A percentile compares a stretch with the other conserved stretches of the same genome.
Conservation (phyloP, 192 early-diverging fungal species). For the Spizellomyces sp. region DNA sequence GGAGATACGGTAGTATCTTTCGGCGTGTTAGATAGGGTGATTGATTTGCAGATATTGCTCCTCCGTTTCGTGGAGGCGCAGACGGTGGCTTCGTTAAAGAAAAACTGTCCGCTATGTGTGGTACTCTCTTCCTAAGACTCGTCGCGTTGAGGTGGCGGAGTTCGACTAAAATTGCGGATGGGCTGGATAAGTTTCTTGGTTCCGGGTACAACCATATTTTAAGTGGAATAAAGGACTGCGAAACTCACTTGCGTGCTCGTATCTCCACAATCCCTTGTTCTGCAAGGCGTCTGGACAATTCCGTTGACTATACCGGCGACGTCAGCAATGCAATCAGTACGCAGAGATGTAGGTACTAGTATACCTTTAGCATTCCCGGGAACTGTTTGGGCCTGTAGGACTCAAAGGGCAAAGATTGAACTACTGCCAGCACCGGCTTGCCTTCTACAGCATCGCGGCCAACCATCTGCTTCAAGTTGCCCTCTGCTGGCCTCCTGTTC, state of each 20-base stretch:
- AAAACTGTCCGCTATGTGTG: too few relatives aligned
- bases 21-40: too few relatives aligned
- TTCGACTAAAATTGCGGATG: too few relatives aligned
- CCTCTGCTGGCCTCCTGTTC: not conserved
- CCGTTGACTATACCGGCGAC: not conserved
- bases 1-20: too few relatives aligned
- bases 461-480: not conserved
- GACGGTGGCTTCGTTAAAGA: too few relatives aligned
- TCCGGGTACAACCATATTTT: too few relatives aligned
- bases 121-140: too few relatives aligned
- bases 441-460: not conserved
- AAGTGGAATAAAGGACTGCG: not conserved
- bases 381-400: slow-evolving; percentile 6
- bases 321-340: not conserved
- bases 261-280: slow-evolving; percentile 2
- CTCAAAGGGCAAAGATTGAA: slow-evolving; percentile 4
- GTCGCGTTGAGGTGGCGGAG: too few relatives aligned
- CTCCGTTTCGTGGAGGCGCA: too few relatives aligned
- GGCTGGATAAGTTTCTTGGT: too few relatives aligned
- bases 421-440: not conserved
- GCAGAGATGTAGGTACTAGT: not conserved
- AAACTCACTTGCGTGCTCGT: slow-evolving; percentile 9
- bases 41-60: too few relatives aligned
- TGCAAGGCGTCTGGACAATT: slow-evolving; percentile 4
- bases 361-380: slow-evolving; percentile 11